Base-by-base conservation (phyloP, 192 early-diverging fungal species). In the Umbelopsis vinacea region DNA sequence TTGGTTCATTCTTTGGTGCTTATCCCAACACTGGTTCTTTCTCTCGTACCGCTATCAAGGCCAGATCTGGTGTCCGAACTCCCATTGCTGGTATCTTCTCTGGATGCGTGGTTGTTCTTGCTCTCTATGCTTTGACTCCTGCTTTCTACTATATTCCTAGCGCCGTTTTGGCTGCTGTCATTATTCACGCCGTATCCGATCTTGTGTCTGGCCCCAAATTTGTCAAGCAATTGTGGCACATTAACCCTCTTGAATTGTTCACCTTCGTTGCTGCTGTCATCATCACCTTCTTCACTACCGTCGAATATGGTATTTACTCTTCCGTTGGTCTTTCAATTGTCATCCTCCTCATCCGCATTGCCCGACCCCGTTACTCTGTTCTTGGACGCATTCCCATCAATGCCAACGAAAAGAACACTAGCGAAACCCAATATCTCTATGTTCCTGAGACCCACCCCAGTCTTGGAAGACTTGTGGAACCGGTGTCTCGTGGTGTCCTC, bases 21-120 rank as follows among this genome's bases (percentile, higher is more conserved):
- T 96, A 92, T 83, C 91, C 95, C 17, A 90, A 92, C 8, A 97
- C 96, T 33, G 96, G 95, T 26, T 96, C 94, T 10, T 97, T 98
- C 85, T 96, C 94, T 9, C 92, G 95, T 67, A 93, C 93, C 0
- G 93, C 94, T n/a, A 91, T 97, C 74, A 91, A 95, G 73, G 84
- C 91, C 45, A 83, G 88, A 55, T 92, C 93, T 8, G 95, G 95
- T 12, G 93, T 91, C 9, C 85, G 88, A 68, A 91, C 92, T 1
- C 93, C 93, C 4, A 74, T 92, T 52, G 92, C 92, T 15, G 89
- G 90, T 63, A 79, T 93, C 52, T 84, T 94, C 75, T 93, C 93
- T 14, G 91, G 85, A 5, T 53, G 76, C n/a, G 84, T 92, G 10
- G 94, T 96, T 26, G 75, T 93, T 0, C 76, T 95, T 52, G 86